Conservation (phyloP, 1,139 yeast genomes). For the Suhomyces bribrorum region DNA sequence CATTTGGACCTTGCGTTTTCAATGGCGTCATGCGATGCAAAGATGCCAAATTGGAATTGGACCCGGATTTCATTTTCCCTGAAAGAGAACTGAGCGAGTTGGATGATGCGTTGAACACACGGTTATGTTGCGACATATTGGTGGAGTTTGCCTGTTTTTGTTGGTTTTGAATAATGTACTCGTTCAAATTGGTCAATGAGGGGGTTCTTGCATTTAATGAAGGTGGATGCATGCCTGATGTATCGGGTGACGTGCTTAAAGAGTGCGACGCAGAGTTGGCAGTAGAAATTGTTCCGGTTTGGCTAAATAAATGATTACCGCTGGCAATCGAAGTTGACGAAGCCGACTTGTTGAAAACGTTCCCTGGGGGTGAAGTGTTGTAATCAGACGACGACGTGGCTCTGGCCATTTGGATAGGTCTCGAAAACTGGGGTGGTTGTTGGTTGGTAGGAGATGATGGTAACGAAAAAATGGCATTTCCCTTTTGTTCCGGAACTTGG, state of each 20-base stretch:
- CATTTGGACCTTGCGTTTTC: slow-evolving; percentile 21
- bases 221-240: slow-evolving; percentile 15
- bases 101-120: slow-evolving; percentile 27
- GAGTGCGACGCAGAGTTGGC: slow-evolving; percentile 28
- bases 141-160: slow-evolving; percentile 15
- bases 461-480: slow-evolving; percentile 15
- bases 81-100: slow-evolving; percentile 30
- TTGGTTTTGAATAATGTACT: slow-evolving; percentile 28
- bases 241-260: slow-evolving; percentile 39
- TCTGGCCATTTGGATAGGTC: slow-evolving; percentile 1
- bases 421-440: background rate
- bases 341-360: slow-evolving; percentile 11
- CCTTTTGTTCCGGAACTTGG: slow-evolving; percentile 5
- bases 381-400: slow-evolving; percentile 3
- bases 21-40: slow-evolving; percentile 44
- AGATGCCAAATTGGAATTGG: slow-evolving; percentile 24
- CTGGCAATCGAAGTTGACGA: slow-evolving; percentile 23
- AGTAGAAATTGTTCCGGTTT: slow-evolving; percentile 20
- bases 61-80: slow-evolving; percentile 23
- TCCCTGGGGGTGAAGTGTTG: slow-evolving; percentile 8
- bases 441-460: slow-evolving; percentile 18
- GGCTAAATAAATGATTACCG: slow-evolving; percentile 23
- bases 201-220: slow-evolving; percentile 13
- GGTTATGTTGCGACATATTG: slow-evolving; percentile 15
- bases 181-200: slow-evolving; percentile 34